These are phyloP conservation scores for Penicillium sp. DNA, from an alignment of 2,329 filamentous ascomycete species.

Conservation along the genomic window DNA sequence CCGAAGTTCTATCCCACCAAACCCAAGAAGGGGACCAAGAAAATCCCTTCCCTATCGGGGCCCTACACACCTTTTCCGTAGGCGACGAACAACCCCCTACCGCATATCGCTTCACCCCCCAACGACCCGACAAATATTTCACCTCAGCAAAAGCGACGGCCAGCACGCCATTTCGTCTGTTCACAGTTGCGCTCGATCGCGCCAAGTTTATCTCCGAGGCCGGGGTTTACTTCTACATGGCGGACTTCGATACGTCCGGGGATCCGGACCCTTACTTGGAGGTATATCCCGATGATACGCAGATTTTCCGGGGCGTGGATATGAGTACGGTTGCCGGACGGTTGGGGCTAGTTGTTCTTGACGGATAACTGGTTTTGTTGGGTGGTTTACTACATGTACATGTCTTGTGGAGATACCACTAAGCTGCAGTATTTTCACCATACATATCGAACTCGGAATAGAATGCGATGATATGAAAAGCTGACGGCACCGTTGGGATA, in stretches of 20 bases:
- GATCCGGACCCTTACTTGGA: too few species aligned
- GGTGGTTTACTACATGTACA: too few species aligned
- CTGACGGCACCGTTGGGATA: too few species aligned
- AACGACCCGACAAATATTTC: neutral
- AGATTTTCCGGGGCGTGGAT: conserved; percentile 7
- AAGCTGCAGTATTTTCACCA: too few species aligned
- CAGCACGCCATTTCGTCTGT: too few species aligned
- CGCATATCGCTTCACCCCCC: conserved; percentile 5
- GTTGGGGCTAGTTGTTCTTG: conserved; percentile 13
- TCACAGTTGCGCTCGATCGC: conserved; percentile 20
- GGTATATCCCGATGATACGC: conserved; percentile 8
- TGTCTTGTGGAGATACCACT: too few species aligned
- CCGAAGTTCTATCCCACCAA: conserved; percentile 8
- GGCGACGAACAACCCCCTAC: conserved; percentile 1
- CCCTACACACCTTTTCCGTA: conserved; percentile 7
- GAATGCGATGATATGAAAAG: too few species aligned
- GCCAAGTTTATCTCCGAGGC: conserved; percentile 16
- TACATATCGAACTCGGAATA: too few species aligned
- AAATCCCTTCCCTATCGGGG: conserved; percentile 11
- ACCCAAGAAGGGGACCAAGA: conserved; percentile 2
- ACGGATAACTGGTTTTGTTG: too few species aligned
- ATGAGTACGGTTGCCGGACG: conserved; percentile 14
- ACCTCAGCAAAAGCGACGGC: too few species aligned
- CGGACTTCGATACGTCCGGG: too few species aligned
- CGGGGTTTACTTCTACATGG: conserved; percentile 13